Conservation (phyloP, 345 rosid species). For the Limnanthes douglasii region DNA sequence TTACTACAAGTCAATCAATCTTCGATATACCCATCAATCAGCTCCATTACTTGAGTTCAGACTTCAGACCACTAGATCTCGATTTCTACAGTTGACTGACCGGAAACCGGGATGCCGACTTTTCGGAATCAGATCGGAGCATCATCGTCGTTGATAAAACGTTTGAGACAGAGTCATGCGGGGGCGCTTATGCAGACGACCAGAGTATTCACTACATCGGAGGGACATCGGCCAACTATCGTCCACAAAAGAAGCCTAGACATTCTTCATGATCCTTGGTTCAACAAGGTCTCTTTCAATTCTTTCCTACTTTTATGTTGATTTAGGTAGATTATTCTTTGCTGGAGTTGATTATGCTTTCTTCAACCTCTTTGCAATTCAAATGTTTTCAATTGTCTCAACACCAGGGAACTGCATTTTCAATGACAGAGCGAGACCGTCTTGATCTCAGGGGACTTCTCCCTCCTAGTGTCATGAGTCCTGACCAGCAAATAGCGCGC, state of each 20-base stretch:
- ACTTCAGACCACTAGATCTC: too few species aligned
- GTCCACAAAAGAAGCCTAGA: slow-evolving; percentile 96
- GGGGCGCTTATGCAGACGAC: too few species aligned
- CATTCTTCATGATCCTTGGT: slow-evolving; percentile 98
- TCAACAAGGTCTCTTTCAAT: slow-evolving; percentile 51
- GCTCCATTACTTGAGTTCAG: too few species aligned
- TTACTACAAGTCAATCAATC: too few species aligned
- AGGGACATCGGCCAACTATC: slow-evolving; percentile 80
- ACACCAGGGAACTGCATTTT: slow-evolving; percentile 79
- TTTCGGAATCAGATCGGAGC: too few species aligned
- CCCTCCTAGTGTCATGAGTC: slow-evolving; percentile 76
- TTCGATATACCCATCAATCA: too few species aligned
- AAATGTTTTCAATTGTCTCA: slow-evolving; percentile 3
- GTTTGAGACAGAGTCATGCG: too few species aligned
- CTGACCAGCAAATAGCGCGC: slow-evolving; percentile 83
- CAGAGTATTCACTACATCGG: slow-evolving; percentile 67
- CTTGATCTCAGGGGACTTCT: slow-evolving; percentile 95
- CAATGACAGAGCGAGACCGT: slow-evolving; percentile 91
- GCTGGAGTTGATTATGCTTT: slow-evolving; percentile 4
- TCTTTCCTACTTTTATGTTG: not conserved
- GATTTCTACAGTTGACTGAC: too few species aligned
- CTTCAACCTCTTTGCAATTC: too few species aligned
- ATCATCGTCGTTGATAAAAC: too few species aligned
- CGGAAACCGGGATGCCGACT: too few species aligned
- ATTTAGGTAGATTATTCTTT: not conserved